phyloP scores from a whole-genome alignment of 208 protist genomes.

The Porcisia hertigi region DNA sequence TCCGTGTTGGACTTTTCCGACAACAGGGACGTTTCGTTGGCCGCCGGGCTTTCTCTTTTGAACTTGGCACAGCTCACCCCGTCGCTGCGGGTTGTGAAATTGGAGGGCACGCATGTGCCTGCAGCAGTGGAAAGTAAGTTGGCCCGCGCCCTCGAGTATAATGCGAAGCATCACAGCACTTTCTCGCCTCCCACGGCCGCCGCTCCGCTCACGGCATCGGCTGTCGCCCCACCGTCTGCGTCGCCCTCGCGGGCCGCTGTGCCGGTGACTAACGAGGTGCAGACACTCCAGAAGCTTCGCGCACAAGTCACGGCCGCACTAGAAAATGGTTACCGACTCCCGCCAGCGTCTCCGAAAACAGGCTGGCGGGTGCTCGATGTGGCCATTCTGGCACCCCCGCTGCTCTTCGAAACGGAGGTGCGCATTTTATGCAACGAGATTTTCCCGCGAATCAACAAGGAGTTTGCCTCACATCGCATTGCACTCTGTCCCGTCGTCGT shows the following conservation, averaged over 20 bases:
- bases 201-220: background rate
- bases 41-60: constrained; percentile 70
- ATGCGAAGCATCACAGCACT: constrained; percentile 19
- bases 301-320: constrained; percentile 10
- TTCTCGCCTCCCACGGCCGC: background rate
- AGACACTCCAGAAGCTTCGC: constrained; percentile 11
- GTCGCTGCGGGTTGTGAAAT: constrained; percentile 29
- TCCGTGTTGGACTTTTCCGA: constrained; percentile 62
- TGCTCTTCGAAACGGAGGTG: constrained; percentile 80
- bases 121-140: constrained; percentile 58
- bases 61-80: constrained; percentile 58
- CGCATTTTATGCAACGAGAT: constrained; percentile 50
- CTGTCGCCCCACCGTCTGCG: background rate
- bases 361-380: constrained; percentile 83
- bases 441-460: constrained; percentile 72
- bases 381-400: constrained; percentile 70
- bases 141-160: constrained; percentile 35
- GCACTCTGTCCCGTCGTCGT: constrained; percentile 53
- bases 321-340: constrained; percentile 24
- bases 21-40: constrained; percentile 71
- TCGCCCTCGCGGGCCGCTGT: background rate
- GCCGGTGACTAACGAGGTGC: background rate
- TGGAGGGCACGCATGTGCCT: constrained; percentile 73
- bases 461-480: constrained; percentile 43
- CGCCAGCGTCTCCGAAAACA: constrained; percentile 38